Evolutionary conservation across 306 rosid genomes (phyloP).

Genomic region (Lablab purpureus): DNA sequence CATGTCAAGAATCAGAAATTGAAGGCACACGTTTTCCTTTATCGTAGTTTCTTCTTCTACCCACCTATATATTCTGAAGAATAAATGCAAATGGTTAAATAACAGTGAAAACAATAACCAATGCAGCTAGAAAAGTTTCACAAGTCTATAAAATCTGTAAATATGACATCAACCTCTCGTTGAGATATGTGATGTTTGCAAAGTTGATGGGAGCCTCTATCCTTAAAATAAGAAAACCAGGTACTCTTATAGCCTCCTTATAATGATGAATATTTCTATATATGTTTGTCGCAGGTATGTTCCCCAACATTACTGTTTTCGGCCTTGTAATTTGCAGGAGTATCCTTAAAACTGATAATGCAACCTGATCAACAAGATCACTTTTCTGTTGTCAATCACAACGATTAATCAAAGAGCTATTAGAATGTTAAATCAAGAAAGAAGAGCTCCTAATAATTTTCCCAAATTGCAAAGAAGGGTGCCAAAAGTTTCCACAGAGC

Average conservation of each 20-base stretch:
- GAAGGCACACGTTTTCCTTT: constrained; percentile 53
- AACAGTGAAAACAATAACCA: neutral
- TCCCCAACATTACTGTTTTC: constrained; percentile 82
- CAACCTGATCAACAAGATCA: constrained; percentile 65
- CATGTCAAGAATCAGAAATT: constrained; percentile 71
- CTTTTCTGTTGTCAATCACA: constrained; percentile 31
- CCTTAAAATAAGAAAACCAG: constrained; percentile 84
- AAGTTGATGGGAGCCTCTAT: constrained; percentile 93
- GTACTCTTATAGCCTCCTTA: constrained; percentile 64
- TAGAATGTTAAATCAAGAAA: neutral
- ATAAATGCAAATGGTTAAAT: constrained; percentile 25
- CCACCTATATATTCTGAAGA: constrained; percentile 81
- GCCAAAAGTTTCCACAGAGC: constrained; percentile 9
- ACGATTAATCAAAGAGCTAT: constrained; percentile 13
- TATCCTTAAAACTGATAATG: constrained; percentile 78
- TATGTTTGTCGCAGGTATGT: constrained; percentile 71
- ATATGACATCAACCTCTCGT: constrained; percentile 65
- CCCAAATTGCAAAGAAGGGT: constrained; percentile 20
- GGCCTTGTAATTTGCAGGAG: constrained; percentile 87
- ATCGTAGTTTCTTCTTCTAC: constrained; percentile 70
- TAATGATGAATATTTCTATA: constrained; percentile 81
- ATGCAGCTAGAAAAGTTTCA: neutral
- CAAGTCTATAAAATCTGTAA: neutral
- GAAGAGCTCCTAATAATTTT: neutral
- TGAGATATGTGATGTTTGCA: constrained; percentile 81